Conservation (phyloP, 2,329 filamentous ascomycete genomes). For the Penicillium concentricum region DNA sequence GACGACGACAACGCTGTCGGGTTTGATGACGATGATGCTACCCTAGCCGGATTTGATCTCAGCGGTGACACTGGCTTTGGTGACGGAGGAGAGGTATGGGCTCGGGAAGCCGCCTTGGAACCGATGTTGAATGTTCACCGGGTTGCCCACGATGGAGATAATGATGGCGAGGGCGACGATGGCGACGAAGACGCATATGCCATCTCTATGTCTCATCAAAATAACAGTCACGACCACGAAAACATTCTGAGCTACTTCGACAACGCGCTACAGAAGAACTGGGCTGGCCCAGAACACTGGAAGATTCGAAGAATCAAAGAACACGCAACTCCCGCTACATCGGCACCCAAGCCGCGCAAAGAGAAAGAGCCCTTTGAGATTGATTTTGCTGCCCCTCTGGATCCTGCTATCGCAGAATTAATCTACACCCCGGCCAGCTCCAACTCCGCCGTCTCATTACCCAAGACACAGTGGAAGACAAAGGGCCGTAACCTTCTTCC, state of each 20-base stretch:
- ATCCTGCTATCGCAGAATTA: slow-evolving; percentile 66
- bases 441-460: slow-evolving; percentile 77
- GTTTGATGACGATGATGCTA: slow-evolving; percentile 75
- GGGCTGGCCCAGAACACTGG: slow-evolving; percentile 98
- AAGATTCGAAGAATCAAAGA: slow-evolving; percentile 90
- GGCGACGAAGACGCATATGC: slow-evolving; percentile 72
- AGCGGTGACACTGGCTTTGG: slow-evolving; percentile 78
- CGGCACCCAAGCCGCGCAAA: slow-evolving; percentile 66
- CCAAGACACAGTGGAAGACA: slow-evolving; percentile 93
- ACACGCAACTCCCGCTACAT: slow-evolving; percentile 56
- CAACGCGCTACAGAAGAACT: slow-evolving; percentile 93
- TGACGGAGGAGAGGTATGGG: slow-evolving; percentile 95
- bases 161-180: slow-evolving; percentile 55
- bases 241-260: slow-evolving; percentile 99
- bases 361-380: slow-evolving; percentile 97
- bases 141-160: slow-evolving; percentile 51
- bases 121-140: slow-evolving; percentile 78
- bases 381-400: slow-evolving; percentile 77
- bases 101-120: slow-evolving; percentile 80
- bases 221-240: slow-evolving; percentile 71
- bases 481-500: slow-evolving; percentile 90
- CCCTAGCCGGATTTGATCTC: slow-evolving; percentile 68
- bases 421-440: slow-evolving; percentile 80
- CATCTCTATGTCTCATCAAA: slow-evolving; percentile 73
- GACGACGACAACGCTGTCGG: slow-evolving; percentile 82